Base-by-base conservation (phyloP, 805 yeast species). In the Ogataea paraovalis region DNA sequence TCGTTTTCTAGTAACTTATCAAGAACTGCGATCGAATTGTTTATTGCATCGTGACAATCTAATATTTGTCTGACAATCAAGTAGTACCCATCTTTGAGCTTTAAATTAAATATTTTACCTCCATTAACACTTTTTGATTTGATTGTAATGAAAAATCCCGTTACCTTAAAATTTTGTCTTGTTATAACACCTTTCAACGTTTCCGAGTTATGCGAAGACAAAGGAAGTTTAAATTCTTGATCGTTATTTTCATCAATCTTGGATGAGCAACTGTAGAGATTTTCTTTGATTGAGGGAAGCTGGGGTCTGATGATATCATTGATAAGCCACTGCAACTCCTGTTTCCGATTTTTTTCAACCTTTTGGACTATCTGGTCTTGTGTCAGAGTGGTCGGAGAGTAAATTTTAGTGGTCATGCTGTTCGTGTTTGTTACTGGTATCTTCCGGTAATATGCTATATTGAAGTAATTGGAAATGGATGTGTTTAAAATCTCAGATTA, bases 141-240 rank as follows among this genome's bases (percentile, higher is more conserved):
- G 25, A 78, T 59, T 0, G 61, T 51, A 12, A 76, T 60, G 39
- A 72, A 73, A 50, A 83, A 60, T 27, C 76, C 76, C 1, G 75
- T 69, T 4, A 85, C 68, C 50, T 74, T 73, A 12, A 75, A 72
- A 6, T 83, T 82, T 45, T 71, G 74, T 43, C 91, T 62, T 0
- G 79, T 76, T 0, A 84, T 61, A 1, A 80, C 71, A 0, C 92
- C 92, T 50, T 82, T 82, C 14, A 83, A 63, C 2, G 71, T 65
- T 48, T 81, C 85, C 47, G 76, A 74, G 46, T 81, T 76, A 14
- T 73, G 67, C 0, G 82, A 72, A 0, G 82, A 69, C 6, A 85
- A 64, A 0, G 90, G 86, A 43, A 85, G 67, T 47, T 76, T 82
- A 44, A 80, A 72, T 13, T 74, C 65, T 10, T 67, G 66, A 10